These are phyloP conservation scores for Pterocarpus macrocarpus DNA, from an alignment of 306 rosid species.

Conservation along the genomic window DNA sequence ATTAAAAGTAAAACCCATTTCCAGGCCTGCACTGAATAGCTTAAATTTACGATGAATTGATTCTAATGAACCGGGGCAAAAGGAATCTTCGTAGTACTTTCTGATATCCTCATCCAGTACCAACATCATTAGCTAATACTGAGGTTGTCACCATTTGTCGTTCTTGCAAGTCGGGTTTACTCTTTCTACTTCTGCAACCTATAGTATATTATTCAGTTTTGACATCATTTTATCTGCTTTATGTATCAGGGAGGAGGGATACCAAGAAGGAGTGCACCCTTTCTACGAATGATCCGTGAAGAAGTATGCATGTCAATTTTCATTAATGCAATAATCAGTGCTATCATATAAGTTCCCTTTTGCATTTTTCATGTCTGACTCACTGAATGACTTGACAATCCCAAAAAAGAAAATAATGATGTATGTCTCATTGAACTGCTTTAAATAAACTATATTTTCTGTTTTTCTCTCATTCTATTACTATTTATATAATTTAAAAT, in stretches of 20 bases:
- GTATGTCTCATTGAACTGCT: slow-evolving; percentile 5
- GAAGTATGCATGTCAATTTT: slow-evolving; percentile 68
- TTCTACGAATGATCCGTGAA: slow-evolving; percentile 81
- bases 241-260: slow-evolving; percentile 86
- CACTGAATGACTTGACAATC: slow-evolving; percentile 4
- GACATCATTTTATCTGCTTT: slow-evolving; percentile 39
- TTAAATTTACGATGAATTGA: slow-evolving; percentile 20
- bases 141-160: background rate
- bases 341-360: background rate
- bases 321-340: slow-evolving; percentile 32
- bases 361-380: background rate
- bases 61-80: background rate
- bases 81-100: slow-evolving; percentile 4
- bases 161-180: slow-evolving; percentile 20
- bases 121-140: slow-evolving; percentile 14
- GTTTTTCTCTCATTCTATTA: slow-evolving; percentile 9
- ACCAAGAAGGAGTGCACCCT: slow-evolving; percentile 91
- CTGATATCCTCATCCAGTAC: slow-evolving; percentile 14
- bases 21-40: background rate
- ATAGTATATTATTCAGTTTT: slow-evolving; percentile 12
- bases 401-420: slow-evolving; percentile 3
- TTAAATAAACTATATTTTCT: background rate
- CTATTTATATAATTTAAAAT: slow-evolving; percentile 11
- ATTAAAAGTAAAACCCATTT: background rate
- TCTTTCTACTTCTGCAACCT: slow-evolving; percentile 6